Evolutionary conservation across 495 filamentous ascomycete genomes (phyloP), one percentile per base, ranked within the genome.

Genomic region (Penicillium goetzii): DNA sequence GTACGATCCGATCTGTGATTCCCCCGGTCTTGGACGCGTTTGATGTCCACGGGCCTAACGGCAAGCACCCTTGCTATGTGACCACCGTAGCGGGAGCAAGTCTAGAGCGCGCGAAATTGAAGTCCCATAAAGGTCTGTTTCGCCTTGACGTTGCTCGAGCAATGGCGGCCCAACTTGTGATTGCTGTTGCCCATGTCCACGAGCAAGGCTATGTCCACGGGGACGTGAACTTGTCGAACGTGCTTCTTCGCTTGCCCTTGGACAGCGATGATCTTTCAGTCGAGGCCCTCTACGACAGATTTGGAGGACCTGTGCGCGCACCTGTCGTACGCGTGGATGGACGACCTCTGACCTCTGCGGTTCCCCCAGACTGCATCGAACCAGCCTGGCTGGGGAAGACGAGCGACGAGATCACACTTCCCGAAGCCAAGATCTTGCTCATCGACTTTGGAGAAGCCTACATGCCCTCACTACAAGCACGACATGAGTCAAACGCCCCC

Each of bases 1-100:
- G 64, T 12, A 70, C 40, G 32, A 43, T 45, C n/a, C 60, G 12
- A 38, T 33, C 52, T 14, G 33, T 65, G 40, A 66, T 79, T 30
- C 66, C 68, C 10, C 49, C 47, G 3, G 41, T 75, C 6, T 58
- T 76, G 7, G 77, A 82, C 64, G 53, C 53, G 8, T 83, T 82
- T 57, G 58, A 21, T 2, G 34, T 79, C 34, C 30, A 69, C 14
- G 76, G 81, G 1, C 75, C 75, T 4, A 82, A 84, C 64, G 79
- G 77, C 25, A 69, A 21, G 2, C 80, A 83, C 59, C 56, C 64
- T n/a, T 80, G 76, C 62, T 66, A 76, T 9, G 79, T 81, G 15
- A 80, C 73, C 28, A 23, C 19, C 2, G 59, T 47, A 15, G 70
- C 54, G 40, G 68, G 34, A 38, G 55, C 60, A 23, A 76, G 62